Base-by-base conservation (phyloP, 768 basidiomycete species). In the Hericium coralloides region DNA sequence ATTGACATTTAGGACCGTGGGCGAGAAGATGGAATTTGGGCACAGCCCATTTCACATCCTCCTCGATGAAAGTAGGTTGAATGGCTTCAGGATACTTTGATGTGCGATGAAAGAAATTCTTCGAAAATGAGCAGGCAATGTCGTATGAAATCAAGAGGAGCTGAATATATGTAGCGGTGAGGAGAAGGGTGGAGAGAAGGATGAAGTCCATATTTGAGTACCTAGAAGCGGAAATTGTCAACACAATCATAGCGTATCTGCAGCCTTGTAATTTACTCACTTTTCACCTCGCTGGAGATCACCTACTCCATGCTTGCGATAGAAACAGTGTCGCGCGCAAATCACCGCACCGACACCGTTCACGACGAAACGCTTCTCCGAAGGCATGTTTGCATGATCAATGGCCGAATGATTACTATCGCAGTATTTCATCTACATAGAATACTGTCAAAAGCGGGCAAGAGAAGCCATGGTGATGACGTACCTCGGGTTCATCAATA, bases 141-240 rank as follows among this genome's bases (percentile, higher is more conserved):
- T 56, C 55, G 15, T 56, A 56, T 0, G 49, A 22, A 3, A 56
- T 15, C 5, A 52, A 12, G 2, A 52, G 1, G 9, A n/a, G 12
- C 31, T 38, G 31, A 12, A 31, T 36, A 10, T n/a, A n/a, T 1
- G 36, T 18, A 10, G 26, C 51, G 5, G 51, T 52, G 12, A 12
- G 25, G 14, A 31, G n/a, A 18, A 60, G 9, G 18, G 43, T 58
- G 2, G 50, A 47, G 12, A 55, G 31, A 14, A 66, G n/a, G 18
- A 68, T 38, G 49, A 58, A 68, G 48, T 67, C 65, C 38, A 68
- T 60, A 37, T 63, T 68, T 31, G 55, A 52, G 50, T 65, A 63
- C 12, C 66, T 65, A 49, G n/a, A 37, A 22, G 26, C 9, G 17
- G 12, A 43, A 20, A 43, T 15, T 4, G 36, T 18, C 25, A 45